Percentiles rank a stretch among this genome's conserved stretches.
phyloP scores from a whole-genome alignment of 2,329 filamentous ascomycete genomes.

The Penicillium sp. region DNA sequence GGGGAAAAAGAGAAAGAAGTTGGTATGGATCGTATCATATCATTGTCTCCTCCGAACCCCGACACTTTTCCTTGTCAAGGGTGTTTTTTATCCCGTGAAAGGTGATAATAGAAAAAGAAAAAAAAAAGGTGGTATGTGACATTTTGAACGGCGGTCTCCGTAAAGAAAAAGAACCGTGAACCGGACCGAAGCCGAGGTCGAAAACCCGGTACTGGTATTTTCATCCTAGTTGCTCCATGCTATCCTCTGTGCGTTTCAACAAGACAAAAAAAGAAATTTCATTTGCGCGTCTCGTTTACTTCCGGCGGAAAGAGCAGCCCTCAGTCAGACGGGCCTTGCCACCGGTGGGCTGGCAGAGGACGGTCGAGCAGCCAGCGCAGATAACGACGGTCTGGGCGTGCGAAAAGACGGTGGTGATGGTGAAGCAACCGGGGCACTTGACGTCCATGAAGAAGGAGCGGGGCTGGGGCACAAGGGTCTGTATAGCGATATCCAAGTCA shows the following conservation, averaged over 20 bases:
- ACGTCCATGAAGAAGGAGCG: conserved; percentile 99
- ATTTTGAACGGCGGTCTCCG: conserved; percentile 24
- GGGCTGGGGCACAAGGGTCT: conserved; percentile 91
- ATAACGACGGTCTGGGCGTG: conserved; percentile 99
- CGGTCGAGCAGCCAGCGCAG: conserved; percentile 98
- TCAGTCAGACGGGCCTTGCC: conserved; percentile 98
- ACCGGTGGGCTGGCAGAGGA: conserved; percentile 98
- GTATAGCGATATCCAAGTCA: conserved; percentile 9
- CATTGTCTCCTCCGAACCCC: conserved; percentile 10
- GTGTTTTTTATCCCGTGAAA: conserved; percentile 6
- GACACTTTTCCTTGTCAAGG: conserved; percentile 3
- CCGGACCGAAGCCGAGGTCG: conserved; percentile 22
- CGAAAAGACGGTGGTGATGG: conserved; percentile 99
- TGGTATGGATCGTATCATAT: conserved; percentile 23
- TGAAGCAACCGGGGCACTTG: conserved; percentile 99
- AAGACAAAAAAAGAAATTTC: conserved; percentile 28
- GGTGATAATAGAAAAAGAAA: conserved; percentile 10
- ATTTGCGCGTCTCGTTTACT: conserved; percentile 60
- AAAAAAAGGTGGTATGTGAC: conserved; percentile 26
- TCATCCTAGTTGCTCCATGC: conserved; percentile 30
- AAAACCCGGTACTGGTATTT: conserved; percentile 28
- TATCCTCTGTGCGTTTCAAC: conserved; percentile 29
- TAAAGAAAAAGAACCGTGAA: conserved; percentile 5
- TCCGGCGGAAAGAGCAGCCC: conserved; percentile 99
- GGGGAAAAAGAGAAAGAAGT: conserved; percentile 9